Percentiles rank a stretch among this genome's conserved stretches.
These are phyloP conservation scores for Cynanchum wilfordii DNA, from an alignment of 257 asterid species.

Conservation along the genomic window DNA sequence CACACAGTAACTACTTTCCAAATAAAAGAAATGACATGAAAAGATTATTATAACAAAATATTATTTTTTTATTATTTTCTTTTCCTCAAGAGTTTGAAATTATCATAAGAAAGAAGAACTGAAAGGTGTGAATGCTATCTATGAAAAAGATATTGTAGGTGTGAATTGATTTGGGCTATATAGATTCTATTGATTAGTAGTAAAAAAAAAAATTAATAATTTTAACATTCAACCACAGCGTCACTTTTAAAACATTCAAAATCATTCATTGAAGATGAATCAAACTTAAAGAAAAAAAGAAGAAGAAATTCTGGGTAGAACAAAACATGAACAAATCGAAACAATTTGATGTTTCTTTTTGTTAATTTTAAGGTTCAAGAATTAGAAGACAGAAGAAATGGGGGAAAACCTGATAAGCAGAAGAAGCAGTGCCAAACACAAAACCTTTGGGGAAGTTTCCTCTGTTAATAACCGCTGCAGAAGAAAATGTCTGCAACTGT, in stretches of 20 bases:
- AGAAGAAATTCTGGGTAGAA: neutral
- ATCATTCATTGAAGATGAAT: too few species aligned
- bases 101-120: too few species aligned
- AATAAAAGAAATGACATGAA: neutral
- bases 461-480: slow-evolving; percentile 35
- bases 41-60: neutral
- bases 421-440: slow-evolving; percentile 89
- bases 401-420: slow-evolving; percentile 68
- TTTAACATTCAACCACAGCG: too few species aligned
- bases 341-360: neutral
- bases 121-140: too few species aligned
- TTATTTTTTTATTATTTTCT: too few species aligned
- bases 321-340: neutral
- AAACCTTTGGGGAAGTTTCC: slow-evolving; percentile 68
- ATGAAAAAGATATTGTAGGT: too few species aligned
- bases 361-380: neutral
- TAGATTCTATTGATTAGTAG: too few species aligned
- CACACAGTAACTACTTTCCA: too few species aligned
- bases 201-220: too few species aligned
- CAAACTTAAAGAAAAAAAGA: too few species aligned
- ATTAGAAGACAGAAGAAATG: neutral
- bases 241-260: neutral
- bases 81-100: too few species aligned
- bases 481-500: slow-evolving; percentile 28
- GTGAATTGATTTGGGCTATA: too few species aligned